Evolutionary conservation across 345 rosid genomes (phyloP), one percentile per base, ranked within the genome.

Genomic region (Populus alba): DNA sequence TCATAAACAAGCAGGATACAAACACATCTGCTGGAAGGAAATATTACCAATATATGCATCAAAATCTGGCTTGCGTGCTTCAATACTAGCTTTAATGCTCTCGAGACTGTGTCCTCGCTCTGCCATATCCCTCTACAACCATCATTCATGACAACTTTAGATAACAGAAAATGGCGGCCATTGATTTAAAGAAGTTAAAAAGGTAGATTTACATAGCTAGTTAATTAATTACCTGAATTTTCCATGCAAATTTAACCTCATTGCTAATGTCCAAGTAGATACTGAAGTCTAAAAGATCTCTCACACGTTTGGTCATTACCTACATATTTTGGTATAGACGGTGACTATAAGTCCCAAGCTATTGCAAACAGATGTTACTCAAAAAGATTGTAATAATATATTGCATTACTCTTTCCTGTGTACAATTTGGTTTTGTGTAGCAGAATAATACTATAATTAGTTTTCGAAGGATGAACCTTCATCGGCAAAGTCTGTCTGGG

Each of bases 31-130:
- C n/a, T 23, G 11, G 65, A 59, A 59, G 65, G 65, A 59, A 59
- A 47, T 15, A 13, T 57, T 91, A 95, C 99, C 99, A 3, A 95
- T 95, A 84, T 85, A 93, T 29, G 99, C 99, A 76, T 93, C 98
- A 45, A 93, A 95, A 68, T 95, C 99, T 3, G 99, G 98, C 78
- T 93, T 95, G 69, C 99, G 82, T 5, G 99, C 97, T 86, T 96
- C 95, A 43, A 96, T 96, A 82, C 99, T 96, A 2, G 99, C 97
- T 83, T 90, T 96, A 84, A 96, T 93, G 86, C 99, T 96, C 83
- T 96, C 99, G 13, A 96, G 92, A 73, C 99, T 96, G 89, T 96
- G 99, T 15, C 99, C 98, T 88, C 99, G 82, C 86, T 96, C 99
- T 10, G 97, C 98, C 99, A 92, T 96, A 85, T 96, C 99, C 70